phyloP scores from a whole-genome alignment of 768 basidiomycete species.

The Xerocomus spinulosus region DNA sequence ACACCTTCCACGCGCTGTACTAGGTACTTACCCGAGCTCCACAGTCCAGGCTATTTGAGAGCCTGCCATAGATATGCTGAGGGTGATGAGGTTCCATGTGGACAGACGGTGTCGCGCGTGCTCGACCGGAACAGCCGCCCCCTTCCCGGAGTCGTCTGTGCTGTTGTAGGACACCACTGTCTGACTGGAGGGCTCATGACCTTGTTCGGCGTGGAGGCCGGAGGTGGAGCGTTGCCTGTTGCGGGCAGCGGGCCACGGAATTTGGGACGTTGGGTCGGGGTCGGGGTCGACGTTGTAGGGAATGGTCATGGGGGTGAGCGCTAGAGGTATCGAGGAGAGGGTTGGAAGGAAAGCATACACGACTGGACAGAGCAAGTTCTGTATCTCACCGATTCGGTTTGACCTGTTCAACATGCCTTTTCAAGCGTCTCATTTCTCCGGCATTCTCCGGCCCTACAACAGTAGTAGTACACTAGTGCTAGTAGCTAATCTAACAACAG shows the following conservation, averaged over 20 bases:
- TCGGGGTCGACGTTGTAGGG: constrained; percentile 48
- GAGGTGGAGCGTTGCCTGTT: constrained; percentile 30
- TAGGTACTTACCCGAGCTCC: constrained; percentile 71
- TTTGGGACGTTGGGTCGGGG: constrained; percentile 76
- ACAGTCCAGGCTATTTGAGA: constrained; percentile 96
- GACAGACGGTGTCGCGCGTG: constrained; percentile 26
- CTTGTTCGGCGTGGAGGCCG: constrained; percentile 21
- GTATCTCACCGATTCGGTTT: background rate
- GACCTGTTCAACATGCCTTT: constrained; percentile 10
- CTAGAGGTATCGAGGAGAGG: background rate
- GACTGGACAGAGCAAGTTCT: background rate
- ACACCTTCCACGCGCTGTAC: background rate
- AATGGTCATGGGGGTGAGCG: constrained; percentile 47
- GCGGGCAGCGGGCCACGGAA: constrained; percentile 62
- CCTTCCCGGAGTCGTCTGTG: constrained; percentile 30
- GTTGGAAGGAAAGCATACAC: background rate
- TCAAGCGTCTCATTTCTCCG: constrained; percentile 9
- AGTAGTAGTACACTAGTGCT: too few species aligned
- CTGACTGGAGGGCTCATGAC: constrained; percentile 16
- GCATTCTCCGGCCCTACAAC: constrained; percentile 21
- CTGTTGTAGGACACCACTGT: constrained; percentile 28
- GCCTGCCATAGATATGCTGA: constrained; percentile 91
- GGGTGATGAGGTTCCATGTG: constrained; percentile 73
- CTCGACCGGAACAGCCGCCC: constrained; percentile 13
- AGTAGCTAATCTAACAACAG: constrained; percentile 26